These are phyloP conservation scores for Termitomyces sp. DNA, from an alignment of 768 basidiomycete genomes.

Conservation along the genomic window DNA sequence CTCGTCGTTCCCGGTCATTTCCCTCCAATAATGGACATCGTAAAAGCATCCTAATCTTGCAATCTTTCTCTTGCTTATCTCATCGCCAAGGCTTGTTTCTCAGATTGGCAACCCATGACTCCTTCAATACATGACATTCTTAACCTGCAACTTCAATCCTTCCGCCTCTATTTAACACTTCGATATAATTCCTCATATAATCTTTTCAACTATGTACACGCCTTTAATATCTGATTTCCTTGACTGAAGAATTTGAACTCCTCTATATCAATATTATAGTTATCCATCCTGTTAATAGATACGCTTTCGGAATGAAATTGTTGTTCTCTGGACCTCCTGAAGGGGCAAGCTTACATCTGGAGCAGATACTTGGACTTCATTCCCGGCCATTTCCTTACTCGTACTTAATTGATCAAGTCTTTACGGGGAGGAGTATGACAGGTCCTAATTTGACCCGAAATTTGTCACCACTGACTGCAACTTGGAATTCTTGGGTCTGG, in stretches of 20 bases:
- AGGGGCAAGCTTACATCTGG: neutral
- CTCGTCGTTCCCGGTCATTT: neutral
- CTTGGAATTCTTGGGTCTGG: slow-evolving; percentile 1
- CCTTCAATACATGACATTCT: neutral
- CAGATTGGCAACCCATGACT: neutral
- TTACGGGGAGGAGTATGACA: no score
- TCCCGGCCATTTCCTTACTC: no score
- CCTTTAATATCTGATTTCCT: slow-evolving; percentile 2
- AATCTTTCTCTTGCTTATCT: neutral
- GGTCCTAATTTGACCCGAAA: neutral
- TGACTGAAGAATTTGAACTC: neutral
- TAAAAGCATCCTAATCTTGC: neutral
- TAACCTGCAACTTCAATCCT: neutral
- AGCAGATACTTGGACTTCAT: neutral
- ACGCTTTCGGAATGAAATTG: neutral
- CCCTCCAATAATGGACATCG: neutral
- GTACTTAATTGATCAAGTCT: no score
- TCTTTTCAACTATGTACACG: slow-evolving; percentile 1
- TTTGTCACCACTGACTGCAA: neutral
- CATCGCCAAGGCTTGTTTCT: neutral
- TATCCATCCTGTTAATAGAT: neutral
- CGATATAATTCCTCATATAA: slow-evolving; percentile 7
- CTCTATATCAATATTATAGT: neutral
- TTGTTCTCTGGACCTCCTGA: neutral
- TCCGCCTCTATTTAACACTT: neutral